These are phyloP conservation scores for Elongisporangium prolatum DNA, from an alignment of 352 stramenopile species.

Conservation along the genomic window DNA sequence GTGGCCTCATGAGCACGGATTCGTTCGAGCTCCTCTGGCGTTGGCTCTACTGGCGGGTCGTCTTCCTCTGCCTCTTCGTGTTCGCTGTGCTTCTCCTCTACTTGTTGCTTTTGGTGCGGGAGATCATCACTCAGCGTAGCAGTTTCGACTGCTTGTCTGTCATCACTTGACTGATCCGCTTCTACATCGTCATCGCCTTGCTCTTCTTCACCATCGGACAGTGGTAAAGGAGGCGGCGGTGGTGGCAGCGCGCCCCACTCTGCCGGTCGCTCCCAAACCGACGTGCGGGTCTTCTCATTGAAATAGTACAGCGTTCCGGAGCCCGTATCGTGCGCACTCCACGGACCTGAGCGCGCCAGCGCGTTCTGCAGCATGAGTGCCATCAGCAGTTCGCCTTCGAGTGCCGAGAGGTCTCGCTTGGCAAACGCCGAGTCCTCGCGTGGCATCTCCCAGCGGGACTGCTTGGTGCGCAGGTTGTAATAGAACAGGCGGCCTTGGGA, in stretches of 20 bases:
- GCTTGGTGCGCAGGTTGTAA: constrained; percentile 40
- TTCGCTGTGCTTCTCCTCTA: constrained; percentile 6
- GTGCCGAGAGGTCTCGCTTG: constrained; percentile 4
- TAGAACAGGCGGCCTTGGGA: constrained; percentile 75
- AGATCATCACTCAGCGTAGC: not conserved
- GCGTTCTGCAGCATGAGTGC: constrained; percentile 76
- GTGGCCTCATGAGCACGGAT: constrained; percentile 22
- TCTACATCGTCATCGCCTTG: constrained; percentile 8
- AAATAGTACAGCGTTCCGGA: constrained; percentile 82
- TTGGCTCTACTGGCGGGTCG: constrained; percentile 13
- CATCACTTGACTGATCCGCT: constrained; percentile 1
- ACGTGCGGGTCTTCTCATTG: constrained; percentile 60
- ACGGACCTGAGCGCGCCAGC: constrained; percentile 54
- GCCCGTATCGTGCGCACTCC: constrained; percentile 65
- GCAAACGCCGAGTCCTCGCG: constrained; percentile 22
- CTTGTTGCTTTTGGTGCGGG: constrained; percentile 4
- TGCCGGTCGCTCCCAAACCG: constrained; percentile 61
- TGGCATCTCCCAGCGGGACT: constrained; percentile 58
- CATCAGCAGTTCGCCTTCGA: constrained; percentile 81
- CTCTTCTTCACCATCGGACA: constrained; percentile 8
- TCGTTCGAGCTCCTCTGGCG: constrained; percentile 27
- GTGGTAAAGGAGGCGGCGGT: constrained; percentile 14
- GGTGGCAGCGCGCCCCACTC: constrained; percentile 43
- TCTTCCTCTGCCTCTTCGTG: constrained; percentile 10
- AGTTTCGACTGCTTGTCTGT: not conserved